phyloP scores from a whole-genome alignment of 208 protist species.

The Crithidia brevicula region DNA sequence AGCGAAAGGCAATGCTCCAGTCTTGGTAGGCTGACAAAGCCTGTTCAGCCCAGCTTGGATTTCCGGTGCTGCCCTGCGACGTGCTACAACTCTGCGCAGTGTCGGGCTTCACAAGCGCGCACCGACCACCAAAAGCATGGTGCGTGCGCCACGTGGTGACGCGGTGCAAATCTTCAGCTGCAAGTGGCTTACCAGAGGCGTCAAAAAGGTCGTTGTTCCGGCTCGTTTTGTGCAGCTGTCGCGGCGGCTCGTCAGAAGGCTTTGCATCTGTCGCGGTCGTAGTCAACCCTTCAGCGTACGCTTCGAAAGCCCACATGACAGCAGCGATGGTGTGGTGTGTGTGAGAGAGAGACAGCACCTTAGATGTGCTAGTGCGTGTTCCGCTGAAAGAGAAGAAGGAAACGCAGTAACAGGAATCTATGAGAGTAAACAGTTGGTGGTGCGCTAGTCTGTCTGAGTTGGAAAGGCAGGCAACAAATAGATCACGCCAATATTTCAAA shows the following conservation, averaged over 20 bases:
- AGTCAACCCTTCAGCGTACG: conserved; percentile 39
- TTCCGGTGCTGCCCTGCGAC: too few species aligned
- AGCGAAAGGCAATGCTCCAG: conserved; percentile 53
- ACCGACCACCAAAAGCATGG: conserved; percentile 79
- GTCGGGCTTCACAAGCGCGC: conserved; percentile 26
- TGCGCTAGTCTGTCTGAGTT: too few species aligned
- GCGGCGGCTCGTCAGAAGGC: conserved; percentile 11
- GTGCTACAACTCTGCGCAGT: too few species aligned
- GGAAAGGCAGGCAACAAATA: too few species aligned
- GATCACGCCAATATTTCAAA: too few species aligned
- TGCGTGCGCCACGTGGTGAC: conserved; percentile 72
- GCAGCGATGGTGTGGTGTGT: background rate
- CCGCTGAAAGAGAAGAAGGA: background rate
- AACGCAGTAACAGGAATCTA: background rate
- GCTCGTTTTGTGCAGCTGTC: conserved; percentile 30
- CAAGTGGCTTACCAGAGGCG: conserved; percentile 36
- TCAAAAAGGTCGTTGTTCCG: conserved; percentile 45
- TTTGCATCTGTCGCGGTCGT: background rate
- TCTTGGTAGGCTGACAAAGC: conserved; percentile 40
- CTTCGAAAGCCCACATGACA: conserved; percentile 50
- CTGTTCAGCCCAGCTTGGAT: conserved; percentile 20
- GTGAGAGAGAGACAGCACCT: background rate
- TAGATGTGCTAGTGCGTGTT: too few species aligned
- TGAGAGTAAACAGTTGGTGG: background rate
- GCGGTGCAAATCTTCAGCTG: conserved; percentile 15